These are phyloP conservation scores for Leucoagaricus sp. DNA, from an alignment of 1,284 basidiomycete species.

Conservation along the genomic window DNA sequence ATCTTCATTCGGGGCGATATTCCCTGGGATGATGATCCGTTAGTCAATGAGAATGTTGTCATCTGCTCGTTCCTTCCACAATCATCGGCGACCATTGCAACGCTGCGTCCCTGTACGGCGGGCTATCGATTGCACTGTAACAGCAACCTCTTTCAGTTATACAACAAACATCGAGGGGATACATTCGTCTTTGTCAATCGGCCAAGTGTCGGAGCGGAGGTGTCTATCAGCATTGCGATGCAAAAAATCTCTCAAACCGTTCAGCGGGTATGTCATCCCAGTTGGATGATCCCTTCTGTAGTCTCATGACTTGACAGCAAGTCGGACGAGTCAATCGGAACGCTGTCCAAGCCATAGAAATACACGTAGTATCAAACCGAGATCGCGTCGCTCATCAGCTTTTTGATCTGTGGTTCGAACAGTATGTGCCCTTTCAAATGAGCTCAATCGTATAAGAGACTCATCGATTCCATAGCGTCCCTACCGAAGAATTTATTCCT, in stretches of 20 bases:
- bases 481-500: conserved; percentile 53
- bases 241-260: conserved; percentile 59
- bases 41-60: conserved; percentile 57
- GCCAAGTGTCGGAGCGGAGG: conserved; percentile 44
- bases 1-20: conserved; percentile 62
- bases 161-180: conserved; percentile 49
- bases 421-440: conserved; percentile 56
- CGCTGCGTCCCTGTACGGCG: conserved; percentile 48
- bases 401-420: conserved; percentile 67
- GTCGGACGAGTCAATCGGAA: conserved; percentile 53
- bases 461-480: conserved; percentile 41
- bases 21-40: conserved; percentile 63
- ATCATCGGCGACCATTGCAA: conserved; percentile 45
- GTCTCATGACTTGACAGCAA: conserved; percentile 42
- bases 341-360: conserved; percentile 53
- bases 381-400: conserved; percentile 63
- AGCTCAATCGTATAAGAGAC: not conserved
- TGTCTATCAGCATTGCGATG: conserved; percentile 59
- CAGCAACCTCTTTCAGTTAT: conserved; percentile 56
- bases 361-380: conserved; percentile 68
- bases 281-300: not conserved
- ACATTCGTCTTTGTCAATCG: conserved; percentile 61
- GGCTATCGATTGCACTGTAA: conserved; percentile 59
- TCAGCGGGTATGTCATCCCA: conserved; percentile 39
- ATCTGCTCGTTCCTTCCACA: conserved; percentile 63